Conservation (phyloP, 441 rosid species). For the Populus hybrid region DNA sequence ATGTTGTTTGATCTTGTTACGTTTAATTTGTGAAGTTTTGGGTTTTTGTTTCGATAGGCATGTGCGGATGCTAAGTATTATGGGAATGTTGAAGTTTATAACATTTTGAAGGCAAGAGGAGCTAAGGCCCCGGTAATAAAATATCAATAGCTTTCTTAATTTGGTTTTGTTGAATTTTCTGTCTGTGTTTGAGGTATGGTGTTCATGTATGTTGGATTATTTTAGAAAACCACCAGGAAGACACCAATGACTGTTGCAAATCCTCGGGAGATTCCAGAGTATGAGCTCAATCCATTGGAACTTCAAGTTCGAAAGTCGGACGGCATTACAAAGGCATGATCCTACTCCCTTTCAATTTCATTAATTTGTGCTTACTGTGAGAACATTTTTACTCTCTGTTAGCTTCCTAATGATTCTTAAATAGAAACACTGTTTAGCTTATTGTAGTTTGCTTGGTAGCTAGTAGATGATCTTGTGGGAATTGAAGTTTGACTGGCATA, state of each 20-base stretch:
- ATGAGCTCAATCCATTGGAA: conserved; percentile 91
- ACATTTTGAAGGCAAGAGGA: conserved; percentile 82
- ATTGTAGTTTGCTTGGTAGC: background rate
- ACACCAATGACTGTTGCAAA: conserved; percentile 85
- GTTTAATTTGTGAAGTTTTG: no score
- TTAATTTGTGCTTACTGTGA: background rate
- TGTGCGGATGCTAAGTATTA: conserved; percentile 94
- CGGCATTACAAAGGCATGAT: conserved; percentile 71
- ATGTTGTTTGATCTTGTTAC: background rate
- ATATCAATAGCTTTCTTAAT: background rate
- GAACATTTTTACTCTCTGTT: background rate
- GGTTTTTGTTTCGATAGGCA: conserved; percentile 48
- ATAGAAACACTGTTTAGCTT: background rate
- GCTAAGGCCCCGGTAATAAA: conserved; percentile 75
- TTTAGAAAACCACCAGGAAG: conserved; percentile 73
- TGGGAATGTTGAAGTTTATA: conserved; percentile 77
- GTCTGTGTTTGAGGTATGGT: background rate
- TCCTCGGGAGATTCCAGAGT: conserved; percentile 91
- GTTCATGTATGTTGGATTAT: conserved; percentile 9
- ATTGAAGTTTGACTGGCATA: background rate
- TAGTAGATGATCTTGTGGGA: background rate
- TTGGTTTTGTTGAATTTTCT: background rate
- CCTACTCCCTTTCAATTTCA: conserved; percentile 12
- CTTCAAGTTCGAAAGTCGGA: conserved; percentile 85
- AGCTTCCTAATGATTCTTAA: background rate